Evolutionary conservation across 139 green algal genomes (phyloP).

Genomic region (Chlamydomonas schloesseri): DNA sequence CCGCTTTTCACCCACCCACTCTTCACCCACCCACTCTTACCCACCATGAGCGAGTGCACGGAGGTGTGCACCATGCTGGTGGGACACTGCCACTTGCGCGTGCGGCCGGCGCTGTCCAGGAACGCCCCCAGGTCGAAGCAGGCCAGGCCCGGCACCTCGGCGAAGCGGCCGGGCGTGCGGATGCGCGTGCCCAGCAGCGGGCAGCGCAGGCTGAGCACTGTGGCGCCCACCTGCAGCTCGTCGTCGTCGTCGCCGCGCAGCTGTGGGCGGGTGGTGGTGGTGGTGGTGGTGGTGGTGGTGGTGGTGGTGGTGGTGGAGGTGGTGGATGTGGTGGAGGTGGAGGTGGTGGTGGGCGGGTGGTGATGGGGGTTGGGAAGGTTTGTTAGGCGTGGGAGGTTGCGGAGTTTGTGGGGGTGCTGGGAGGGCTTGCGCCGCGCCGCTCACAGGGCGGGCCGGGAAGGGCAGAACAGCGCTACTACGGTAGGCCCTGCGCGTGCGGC

Average conservation of each 20-base stretch:
- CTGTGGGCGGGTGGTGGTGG: not conserved
- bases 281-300: not conserved
- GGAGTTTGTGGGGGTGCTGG: too few relatives aligned
- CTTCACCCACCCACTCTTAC: not conserved
- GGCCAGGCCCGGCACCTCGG: constrained; percentile 54
- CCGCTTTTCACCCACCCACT: too few relatives aligned
- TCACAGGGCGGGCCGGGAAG: too few relatives aligned
- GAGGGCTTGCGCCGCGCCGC: too few relatives aligned
- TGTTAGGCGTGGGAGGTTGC: too few relatives aligned
- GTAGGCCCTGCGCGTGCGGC: too few relatives aligned
- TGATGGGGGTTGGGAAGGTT: not conserved
- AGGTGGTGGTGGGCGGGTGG: not conserved
- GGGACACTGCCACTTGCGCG: constrained; percentile 92
- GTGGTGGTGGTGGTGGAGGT: not conserved
- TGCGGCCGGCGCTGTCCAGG: constrained; percentile 75
- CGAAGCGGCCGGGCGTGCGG: constrained; percentile 63
- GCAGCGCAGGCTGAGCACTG: constrained; percentile 70
- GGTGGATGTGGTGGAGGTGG: not conserved
- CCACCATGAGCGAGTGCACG: constrained; percentile 75
- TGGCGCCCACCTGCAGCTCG: constrained; percentile 51
- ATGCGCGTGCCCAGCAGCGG: constrained; percentile 70
- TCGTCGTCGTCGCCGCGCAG: constrained; percentile 52
- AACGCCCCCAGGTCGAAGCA: constrained; percentile 90
- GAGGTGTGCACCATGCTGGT: constrained; percentile 70
- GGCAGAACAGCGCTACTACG: too few relatives aligned